phyloP scores from a whole-genome alignment of 345 rosid species.

The Balakata baccata region DNA sequence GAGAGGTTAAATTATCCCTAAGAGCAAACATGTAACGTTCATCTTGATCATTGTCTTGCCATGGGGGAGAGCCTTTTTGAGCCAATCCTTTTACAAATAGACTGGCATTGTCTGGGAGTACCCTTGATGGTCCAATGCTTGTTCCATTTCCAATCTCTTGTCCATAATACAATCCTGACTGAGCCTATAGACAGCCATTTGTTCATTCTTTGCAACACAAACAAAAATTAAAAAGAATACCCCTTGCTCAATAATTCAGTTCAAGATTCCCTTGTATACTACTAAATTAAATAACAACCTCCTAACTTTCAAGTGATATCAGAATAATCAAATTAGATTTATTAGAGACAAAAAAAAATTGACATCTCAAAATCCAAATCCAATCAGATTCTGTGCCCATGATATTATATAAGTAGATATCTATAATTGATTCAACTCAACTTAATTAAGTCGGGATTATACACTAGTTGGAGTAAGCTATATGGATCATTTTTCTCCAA shows the following conservation, averaged over 20 bases:
- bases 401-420: neutral
- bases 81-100: constrained; percentile 53
- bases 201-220: constrained; percentile 44
- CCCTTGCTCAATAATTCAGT: constrained; percentile 15
- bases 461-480: neutral
- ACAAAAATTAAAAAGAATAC: constrained; percentile 27
- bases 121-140: constrained; percentile 55
- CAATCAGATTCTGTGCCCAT: neutral
- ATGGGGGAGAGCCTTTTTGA: constrained; percentile 57
- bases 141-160: constrained; percentile 61
- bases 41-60: constrained; percentile 74
- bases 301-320: neutral
- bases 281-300: constrained; percentile 12
- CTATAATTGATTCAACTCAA: neutral
- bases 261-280: constrained; percentile 16
- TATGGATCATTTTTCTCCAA: neutral
- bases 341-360: neutral
- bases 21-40: constrained; percentile 66
- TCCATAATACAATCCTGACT: constrained; percentile 52
- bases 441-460: neutral
- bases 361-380: neutral
- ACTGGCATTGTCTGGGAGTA: constrained; percentile 41
- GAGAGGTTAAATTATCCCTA: constrained; percentile 68
- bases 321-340: neutral
- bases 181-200: constrained; percentile 65